These are phyloP conservation scores for Nothopassalora personata DNA, from an alignment of 2,329 filamentous ascomycete genomes.

Conservation along the genomic window DNA sequence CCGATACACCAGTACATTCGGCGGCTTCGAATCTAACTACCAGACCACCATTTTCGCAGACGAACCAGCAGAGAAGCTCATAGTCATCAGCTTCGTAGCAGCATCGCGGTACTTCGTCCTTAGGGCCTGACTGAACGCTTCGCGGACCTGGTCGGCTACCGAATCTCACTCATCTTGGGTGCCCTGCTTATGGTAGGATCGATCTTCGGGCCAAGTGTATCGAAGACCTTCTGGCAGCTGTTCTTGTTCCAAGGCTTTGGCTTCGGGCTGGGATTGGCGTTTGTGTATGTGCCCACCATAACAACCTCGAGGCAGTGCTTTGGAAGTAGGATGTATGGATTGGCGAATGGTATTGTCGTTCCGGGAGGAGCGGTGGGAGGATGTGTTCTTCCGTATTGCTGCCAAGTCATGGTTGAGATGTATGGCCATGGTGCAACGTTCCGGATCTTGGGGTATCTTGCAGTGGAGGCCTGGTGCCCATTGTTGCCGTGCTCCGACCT, in stretches of 20 bases:
- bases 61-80: background rate
- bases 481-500: too few relatives aligned
- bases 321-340: too few relatives aligned
- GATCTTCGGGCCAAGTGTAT: constrained; percentile 2
- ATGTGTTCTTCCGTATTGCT: too few relatives aligned
- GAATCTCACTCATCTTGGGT: background rate
- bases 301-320: too few relatives aligned
- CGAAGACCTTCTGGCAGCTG: background rate
- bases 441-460: too few relatives aligned
- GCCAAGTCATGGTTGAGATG: too few relatives aligned
- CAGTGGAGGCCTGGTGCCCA: too few relatives aligned
- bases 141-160: constrained; percentile 5
- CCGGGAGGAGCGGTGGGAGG: too few relatives aligned
- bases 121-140: constrained; percentile 4
- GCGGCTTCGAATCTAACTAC: constrained; percentile 1
- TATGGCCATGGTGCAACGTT: too few relatives aligned
- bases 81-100: constrained; percentile 3
- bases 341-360: too few relatives aligned
- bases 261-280: too few relatives aligned
- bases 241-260: background rate
- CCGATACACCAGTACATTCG: constrained; percentile 3
- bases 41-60: background rate
- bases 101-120: constrained; percentile 4
- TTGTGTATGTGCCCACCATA: too few relatives aligned
- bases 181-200: background rate